A percentile compares a stretch with the other conserved stretches of the same genome.
phyloP scores from a whole-genome alignment of 176 grass and related monocot genomes.

The Elymus sibiricus region DNA sequence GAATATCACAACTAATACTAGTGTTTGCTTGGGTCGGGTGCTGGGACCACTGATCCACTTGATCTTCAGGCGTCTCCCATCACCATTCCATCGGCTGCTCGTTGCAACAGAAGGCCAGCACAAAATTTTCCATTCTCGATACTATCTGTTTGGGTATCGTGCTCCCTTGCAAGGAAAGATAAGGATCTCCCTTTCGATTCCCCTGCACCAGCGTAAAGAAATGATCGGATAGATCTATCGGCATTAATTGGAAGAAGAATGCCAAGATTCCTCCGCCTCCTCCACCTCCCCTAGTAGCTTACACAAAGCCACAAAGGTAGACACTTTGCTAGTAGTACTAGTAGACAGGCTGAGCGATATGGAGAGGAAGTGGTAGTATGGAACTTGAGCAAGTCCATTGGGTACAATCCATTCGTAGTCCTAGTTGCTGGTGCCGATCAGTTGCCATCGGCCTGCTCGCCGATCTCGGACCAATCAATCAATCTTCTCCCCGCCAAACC shows the following conservation, averaged over 20 bases:
- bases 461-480: background rate
- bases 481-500: background rate
- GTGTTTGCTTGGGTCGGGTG: too few species aligned
- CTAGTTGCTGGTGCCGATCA: background rate
- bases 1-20: too few species aligned
- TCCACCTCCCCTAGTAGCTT: too few species aligned
- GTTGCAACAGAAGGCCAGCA: background rate
- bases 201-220: background rate
- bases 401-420: background rate
- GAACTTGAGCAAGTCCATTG: background rate
- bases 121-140: too few species aligned
- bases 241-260: background rate
- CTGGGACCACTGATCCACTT: background rate
- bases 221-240: background rate
- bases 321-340: too few species aligned
- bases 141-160: background rate
- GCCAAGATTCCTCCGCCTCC: background rate
- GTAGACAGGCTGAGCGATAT: background rate
- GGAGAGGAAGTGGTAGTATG: background rate
- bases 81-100: too few species aligned
- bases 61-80: background rate
- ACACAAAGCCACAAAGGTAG: background rate
- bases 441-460: background rate
- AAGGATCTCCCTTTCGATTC: background rate
- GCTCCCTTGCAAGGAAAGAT: background rate